Percentiles rank a stretch among this genome's conserved stretches.
phyloP scores from a whole-genome alignment of 1,284 basidiomycete species.

The Marasmius oreades region DNA sequence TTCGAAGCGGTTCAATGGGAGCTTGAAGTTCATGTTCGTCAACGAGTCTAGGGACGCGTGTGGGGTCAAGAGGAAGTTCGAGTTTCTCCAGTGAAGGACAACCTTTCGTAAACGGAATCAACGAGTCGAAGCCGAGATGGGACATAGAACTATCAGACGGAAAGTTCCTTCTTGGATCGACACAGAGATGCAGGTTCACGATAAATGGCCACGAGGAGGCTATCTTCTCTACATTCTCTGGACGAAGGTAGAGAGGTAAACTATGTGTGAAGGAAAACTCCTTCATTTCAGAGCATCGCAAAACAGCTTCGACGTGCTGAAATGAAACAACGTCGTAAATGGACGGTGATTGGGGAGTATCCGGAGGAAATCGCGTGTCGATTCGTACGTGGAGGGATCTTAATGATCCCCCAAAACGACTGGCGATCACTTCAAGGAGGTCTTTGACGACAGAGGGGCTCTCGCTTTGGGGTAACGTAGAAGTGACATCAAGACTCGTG shows the following conservation, averaged over 20 bases:
- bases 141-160: not conserved
- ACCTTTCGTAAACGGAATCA: not conserved
- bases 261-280: not conserved
- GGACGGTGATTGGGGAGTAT: not conserved
- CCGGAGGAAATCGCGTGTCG: not conserved
- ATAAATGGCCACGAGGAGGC: not conserved
- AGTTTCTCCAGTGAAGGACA: not conserved
- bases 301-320: not conserved
- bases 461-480: not conserved
- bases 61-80: not conserved
- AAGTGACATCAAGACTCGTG: not conserved
- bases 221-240: not conserved
- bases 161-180: not conserved
- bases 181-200: not conserved
- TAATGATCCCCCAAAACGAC: not conserved
- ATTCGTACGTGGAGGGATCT: not conserved
- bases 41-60: not conserved
- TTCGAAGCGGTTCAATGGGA: not conserved
- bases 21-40: too few relatives aligned
- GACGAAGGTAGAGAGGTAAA: not conserved
- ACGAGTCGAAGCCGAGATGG: not conserved
- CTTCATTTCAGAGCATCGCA: not conserved
- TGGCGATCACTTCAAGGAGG: not conserved
- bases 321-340: not conserved
- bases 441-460: not conserved